Evolutionary conservation across 176 grass and related monocot genomes (phyloP), one percentile per base, ranked within the genome.

Genomic region (Oryza punctata): DNA sequence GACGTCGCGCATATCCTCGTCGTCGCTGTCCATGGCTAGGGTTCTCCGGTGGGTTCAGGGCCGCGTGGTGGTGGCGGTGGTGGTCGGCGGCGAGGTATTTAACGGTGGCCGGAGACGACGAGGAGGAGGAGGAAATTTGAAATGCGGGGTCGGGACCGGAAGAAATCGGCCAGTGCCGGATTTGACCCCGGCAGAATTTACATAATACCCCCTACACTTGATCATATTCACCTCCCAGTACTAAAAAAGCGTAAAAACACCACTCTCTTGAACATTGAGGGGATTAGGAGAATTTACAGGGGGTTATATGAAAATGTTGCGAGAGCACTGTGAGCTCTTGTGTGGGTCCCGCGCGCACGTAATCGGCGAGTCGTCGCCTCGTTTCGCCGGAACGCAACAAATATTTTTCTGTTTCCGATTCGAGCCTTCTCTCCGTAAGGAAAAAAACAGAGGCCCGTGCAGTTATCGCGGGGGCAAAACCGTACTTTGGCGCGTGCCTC

Each of bases 41-140:
- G 12, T 5, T 38, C 14, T 18, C 23, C 9, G 28, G 10, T 15
- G 35, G 14, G 10, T 21, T 8, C 1, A 33, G 32, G 3, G 3
- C 32, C 4, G 57, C 1, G 61, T 1, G 57, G 44, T 14, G 15
- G 54, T 15, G 6, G 50, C 3, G 18, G 59, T 1, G 81, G 26
- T 65, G 69, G 63, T 24, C 29, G 76, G 45, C 8, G 76, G 76
- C 37, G 73, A 47, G 72, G 82, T 54, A 1, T 44, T 44, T 77
- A 43, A 21, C 46, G 79, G n/a, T 33, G 19, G 32, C 88, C 84
- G 69, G 63, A 38, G 79, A 52, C 2, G 65, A 5, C 18, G 66
- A 32, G 29, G 66, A 32, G 41, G 63, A 8, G 35, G 82, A 81
- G 61, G 83, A 86, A 97, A 97, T 97, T 97, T 97, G 94, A 97